Evolutionary conservation across 2,329 filamentous ascomycete genomes (phyloP).

Genomic region (Arthrobotrys sphaeroides): DNA sequence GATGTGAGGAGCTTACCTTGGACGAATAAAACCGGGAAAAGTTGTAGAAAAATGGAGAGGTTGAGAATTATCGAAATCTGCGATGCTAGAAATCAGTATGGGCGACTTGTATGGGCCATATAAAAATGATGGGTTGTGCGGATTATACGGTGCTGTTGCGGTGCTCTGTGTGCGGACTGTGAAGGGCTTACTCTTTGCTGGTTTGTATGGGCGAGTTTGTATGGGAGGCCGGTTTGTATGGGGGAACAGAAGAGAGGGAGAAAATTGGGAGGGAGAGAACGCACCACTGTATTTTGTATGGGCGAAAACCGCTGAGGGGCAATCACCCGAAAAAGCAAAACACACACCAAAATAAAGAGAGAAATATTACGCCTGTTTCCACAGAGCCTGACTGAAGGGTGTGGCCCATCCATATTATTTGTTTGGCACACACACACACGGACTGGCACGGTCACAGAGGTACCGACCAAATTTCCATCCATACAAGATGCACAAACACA

Average conservation of each 20-base stretch:
- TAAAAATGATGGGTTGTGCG: conserved; percentile 4
- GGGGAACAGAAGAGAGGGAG: conserved; percentile 38
- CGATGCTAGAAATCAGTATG: conserved; percentile 7
- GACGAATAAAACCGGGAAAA: conserved; percentile 36
- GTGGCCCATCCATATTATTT: conserved; percentile 8
- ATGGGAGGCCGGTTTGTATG: conserved; percentile 47
- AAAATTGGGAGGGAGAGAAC: conserved; percentile 48
- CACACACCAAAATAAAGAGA: conserved; percentile 28
- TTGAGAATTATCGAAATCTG: conserved; percentile 11
- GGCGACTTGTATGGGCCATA: conserved; percentile 26
- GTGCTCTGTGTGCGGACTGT: not conserved
- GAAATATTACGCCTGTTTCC: conserved; percentile 38
- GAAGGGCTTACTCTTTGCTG: conserved; percentile 43
- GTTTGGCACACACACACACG: conserved; percentile 19
- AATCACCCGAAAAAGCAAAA: conserved; percentile 50
- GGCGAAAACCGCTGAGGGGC: conserved; percentile 40
- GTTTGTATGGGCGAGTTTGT: conserved; percentile 52
- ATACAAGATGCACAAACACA: not conserved
- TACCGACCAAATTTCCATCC: no score
- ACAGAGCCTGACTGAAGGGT: conserved; percentile 1
- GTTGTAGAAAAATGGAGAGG: not conserved
- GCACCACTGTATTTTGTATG: conserved; percentile 40
- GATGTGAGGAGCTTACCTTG: conserved; percentile 40
- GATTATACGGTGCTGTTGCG: not conserved
- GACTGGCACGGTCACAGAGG: not conserved